Conservation (phyloP, 345 rosid species). For the Arabidopsis arenosa region DNA sequence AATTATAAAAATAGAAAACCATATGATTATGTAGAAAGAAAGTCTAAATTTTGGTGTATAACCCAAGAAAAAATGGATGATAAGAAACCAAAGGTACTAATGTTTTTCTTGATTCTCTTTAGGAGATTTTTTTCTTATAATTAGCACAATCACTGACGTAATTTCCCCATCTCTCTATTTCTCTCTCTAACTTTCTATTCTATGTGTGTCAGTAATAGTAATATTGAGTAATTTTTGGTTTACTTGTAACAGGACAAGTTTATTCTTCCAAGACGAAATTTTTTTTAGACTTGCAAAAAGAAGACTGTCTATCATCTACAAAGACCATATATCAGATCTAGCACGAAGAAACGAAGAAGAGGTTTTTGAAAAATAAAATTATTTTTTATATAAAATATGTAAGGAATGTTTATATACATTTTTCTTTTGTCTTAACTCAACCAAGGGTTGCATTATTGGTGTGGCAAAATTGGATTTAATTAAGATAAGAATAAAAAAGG, state of each 20-base stretch:
- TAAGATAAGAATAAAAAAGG: constrained; percentile 36
- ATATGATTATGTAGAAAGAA: constrained; percentile 15
- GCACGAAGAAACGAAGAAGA: constrained; percentile 54
- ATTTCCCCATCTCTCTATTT: constrained; percentile 39
- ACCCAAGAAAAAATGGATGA: constrained; percentile 35
- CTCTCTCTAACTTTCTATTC: constrained; percentile 48
- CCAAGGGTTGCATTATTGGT: constrained; percentile 40
- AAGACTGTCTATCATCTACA: constrained; percentile 63
- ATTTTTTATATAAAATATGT: constrained; percentile 32
- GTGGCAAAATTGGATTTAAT: constrained; percentile 33
- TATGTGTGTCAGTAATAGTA: constrained; percentile 50
- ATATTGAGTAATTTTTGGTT: constrained; percentile 46
- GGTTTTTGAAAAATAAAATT: constrained; percentile 54
- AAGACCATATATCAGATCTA: constrained; percentile 76
- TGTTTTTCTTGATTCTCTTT: constrained; percentile 18
- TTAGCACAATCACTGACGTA: constrained; percentile 21
- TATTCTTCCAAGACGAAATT: constrained; percentile 64
- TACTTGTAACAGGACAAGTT: constrained; percentile 58
- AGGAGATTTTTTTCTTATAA: constrained; percentile 10
- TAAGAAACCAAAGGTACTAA: constrained; percentile 41
- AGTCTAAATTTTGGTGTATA: background rate
- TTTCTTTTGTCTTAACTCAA: constrained; percentile 38
- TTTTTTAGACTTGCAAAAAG: constrained; percentile 10
- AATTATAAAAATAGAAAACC: background rate
- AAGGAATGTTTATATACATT: constrained; percentile 34